Percentiles rank a stretch among this genome's conserved stretches.
phyloP scores from a whole-genome alignment of 345 rosid genomes.

The Ailanthus altissimus region DNA sequence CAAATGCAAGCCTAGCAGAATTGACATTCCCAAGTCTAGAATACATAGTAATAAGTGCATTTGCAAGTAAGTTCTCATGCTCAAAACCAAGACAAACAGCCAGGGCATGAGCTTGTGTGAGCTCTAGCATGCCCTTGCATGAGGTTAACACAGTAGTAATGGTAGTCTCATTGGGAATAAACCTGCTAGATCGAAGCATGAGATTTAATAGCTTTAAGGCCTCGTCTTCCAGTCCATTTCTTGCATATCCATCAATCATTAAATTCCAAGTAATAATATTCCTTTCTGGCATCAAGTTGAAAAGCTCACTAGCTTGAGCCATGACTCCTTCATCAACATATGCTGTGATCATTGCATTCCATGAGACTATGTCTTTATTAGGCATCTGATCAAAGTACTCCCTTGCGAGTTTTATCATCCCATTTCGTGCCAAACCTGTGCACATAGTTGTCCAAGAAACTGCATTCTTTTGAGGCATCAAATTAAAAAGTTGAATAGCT shows the following conservation, averaged over 20 bases:
- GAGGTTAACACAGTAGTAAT: constrained; percentile 39
- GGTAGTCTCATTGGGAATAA: constrained; percentile 36
- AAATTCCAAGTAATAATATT: constrained; percentile 43
- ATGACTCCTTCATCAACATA: constrained; percentile 31
- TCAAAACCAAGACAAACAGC: constrained; percentile 38
- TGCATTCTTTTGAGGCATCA: constrained; percentile 40
- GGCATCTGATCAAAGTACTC: constrained; percentile 38
- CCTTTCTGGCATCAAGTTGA: constrained; percentile 34
- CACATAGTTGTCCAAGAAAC: constrained; percentile 45
- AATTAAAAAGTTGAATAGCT: constrained; percentile 39
- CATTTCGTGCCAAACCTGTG: constrained; percentile 38
- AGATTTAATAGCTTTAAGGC: constrained; percentile 33
- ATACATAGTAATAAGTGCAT: constrained; percentile 39
- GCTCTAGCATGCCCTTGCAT: constrained; percentile 29
- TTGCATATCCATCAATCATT: constrained; percentile 41
- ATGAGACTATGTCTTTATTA: constrained; percentile 34
- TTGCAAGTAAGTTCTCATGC: constrained; percentile 29
- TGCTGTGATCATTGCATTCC: constrained; percentile 47
- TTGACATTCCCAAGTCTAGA: constrained; percentile 40
- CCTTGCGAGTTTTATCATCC: constrained; percentile 34
- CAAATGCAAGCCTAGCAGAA: constrained; percentile 37
- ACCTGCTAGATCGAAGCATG: constrained; percentile 30
- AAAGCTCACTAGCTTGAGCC: constrained; percentile 36
- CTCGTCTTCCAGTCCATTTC: constrained; percentile 36
- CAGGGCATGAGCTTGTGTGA: constrained; percentile 37